phyloP scores from a whole-genome alignment of 1,284 basidiomycete genomes.

The Moesziomyces parantarcticus region DNA sequence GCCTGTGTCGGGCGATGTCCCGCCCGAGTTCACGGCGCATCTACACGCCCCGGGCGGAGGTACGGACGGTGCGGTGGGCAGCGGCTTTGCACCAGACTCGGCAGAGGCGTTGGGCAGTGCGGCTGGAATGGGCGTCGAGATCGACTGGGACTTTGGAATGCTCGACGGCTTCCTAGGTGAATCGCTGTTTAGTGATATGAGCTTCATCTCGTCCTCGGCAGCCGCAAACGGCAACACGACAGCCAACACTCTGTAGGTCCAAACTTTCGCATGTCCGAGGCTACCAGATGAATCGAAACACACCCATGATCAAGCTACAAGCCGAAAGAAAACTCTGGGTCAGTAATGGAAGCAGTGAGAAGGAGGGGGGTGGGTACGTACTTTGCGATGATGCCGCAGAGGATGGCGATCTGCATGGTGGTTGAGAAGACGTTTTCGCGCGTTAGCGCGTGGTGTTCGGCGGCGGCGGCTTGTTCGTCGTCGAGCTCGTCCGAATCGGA shows the following conservation, averaged over 20 bases:
- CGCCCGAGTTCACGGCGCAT: no score
- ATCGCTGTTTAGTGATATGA: slow-evolving; percentile 50
- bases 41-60: no score
- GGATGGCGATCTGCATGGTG: slow-evolving; percentile 41
- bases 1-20: no score
- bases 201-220: slow-evolving; percentile 32
- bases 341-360: not conserved
- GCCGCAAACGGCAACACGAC: not conserved
- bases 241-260: no score
- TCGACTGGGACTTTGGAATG: slow-evolving; percentile 48
- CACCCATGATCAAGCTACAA: slow-evolving; percentile 28
- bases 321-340: not conserved
- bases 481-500: slow-evolving; percentile 6
- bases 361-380: slow-evolving; percentile 4
- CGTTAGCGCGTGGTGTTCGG: slow-evolving; percentile 3
- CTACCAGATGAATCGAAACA: slow-evolving; percentile 45
- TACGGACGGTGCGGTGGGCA: no score
- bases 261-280: not conserved
- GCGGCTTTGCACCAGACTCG: slow-evolving; percentile 1
- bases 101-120: not conserved
- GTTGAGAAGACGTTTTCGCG: slow-evolving; percentile 26
- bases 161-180: slow-evolving; percentile 44
- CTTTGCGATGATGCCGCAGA: slow-evolving; percentile 40
- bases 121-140: slow-evolving; percentile 9
- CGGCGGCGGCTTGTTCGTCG: slow-evolving; percentile 24